Evolutionary conservation across 2,329 filamentous ascomycete genomes (phyloP), one percentile per base, ranked within the genome.

Genomic region (Paradendryphiella salina): DNA sequence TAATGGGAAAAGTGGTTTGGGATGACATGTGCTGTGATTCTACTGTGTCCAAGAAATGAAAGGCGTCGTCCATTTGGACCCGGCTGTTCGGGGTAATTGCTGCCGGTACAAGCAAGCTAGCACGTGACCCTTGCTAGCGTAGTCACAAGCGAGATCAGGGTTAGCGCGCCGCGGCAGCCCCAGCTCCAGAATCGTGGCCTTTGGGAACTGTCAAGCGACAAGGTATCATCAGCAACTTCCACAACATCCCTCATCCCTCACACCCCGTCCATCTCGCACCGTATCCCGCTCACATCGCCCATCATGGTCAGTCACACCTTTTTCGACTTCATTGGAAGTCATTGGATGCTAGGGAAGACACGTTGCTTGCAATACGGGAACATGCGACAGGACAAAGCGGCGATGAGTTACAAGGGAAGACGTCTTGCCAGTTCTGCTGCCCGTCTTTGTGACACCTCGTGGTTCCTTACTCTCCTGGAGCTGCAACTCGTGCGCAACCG

Each of bases 121-220:
- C 57, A 57, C 56, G 62, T 63, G 52, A 54, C 38, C 45, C 36
- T 42, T 58, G 52, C 57, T 66, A 65, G 59, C 55, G 56, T 46
- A 46, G 32, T 56, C 42, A 17, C 42, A 57, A 44, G 45, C 45
- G 50, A 52, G 50, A 37, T 52, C 50, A 50, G 51, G 46, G 49
- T 53, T 55, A 65, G 59, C 57, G 57, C 54, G 54, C 55, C 46
- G 50, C 51, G 53, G 50, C 50, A 52, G 50, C 51, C 46, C 56
- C 47, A 57, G 64, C 65, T 67, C 65, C 58, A 65, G 66, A 67
- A 69, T 63, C 63, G 65, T 69, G 66, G 60, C 67, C 65, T 69
- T 56, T 66, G 50, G 46, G 43, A 59, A 51, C 46, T 51, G 46
- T 48, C 47, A 46, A 46, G 38, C 54, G 47, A 50, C 49, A n/a